Evolutionary conservation across 805 yeast genomes (phyloP).

Genomic region (Myxozyma sirexii): DNA sequence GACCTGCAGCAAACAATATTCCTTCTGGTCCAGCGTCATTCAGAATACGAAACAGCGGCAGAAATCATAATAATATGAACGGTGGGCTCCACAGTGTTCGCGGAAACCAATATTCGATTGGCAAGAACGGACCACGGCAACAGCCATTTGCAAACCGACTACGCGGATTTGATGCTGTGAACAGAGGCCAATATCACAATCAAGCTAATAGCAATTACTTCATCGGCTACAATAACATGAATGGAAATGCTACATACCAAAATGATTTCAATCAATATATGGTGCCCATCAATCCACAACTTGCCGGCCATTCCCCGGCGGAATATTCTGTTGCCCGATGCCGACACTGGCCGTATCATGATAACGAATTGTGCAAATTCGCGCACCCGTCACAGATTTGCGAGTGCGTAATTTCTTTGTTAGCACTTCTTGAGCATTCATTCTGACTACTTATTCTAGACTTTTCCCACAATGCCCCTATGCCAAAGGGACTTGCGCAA

Average conservation of each 20-base stretch:
- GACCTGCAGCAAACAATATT: not conserved
- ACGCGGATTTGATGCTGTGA: not conserved
- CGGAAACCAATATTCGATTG: constrained; percentile 6
- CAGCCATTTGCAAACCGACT: not conserved
- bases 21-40: not conserved
- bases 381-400: constrained; percentile 83
- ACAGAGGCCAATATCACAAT: not conserved
- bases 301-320: not conserved
- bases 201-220: not conserved
- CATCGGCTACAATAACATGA: not conserved
- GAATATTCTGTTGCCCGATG: constrained; percentile 35
- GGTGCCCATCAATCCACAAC: not conserved
- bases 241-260: not conserved
- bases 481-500: constrained; percentile 80
- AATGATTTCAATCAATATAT: not conserved
- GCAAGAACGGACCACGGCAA: not conserved
- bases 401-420: constrained; percentile 45
- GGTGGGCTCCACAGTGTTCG: constrained; percentile 6
- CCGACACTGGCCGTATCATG: constrained; percentile 44
- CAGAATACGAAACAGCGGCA: not conserved
- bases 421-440: not conserved
- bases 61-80: not conserved
- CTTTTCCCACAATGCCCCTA: constrained; percentile 73
- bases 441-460: not conserved
- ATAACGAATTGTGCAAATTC: constrained; percentile 55